phyloP scores from a whole-genome alignment of 371 early-diverging fungal species.

The Lichtheimia ornata region DNA sequence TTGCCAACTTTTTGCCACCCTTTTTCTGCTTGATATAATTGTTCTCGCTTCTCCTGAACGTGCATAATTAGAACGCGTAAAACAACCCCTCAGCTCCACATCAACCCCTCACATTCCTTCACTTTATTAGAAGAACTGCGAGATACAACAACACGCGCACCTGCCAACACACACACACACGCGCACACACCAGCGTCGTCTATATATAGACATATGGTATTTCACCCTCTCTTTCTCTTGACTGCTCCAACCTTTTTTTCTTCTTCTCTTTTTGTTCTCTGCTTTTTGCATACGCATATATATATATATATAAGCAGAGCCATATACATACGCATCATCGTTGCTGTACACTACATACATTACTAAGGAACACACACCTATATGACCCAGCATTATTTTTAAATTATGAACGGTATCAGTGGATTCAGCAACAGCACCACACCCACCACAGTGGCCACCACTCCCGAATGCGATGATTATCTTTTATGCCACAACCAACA shows the following conservation, averaged over 20 bases:
- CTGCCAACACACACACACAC: too few species aligned
- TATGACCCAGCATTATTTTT: neutral
- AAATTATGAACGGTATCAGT: neutral
- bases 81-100: neutral
- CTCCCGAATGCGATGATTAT: conserved; percentile 2
- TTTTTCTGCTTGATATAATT: too few species aligned
- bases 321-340: neutral
- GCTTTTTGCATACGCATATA: neutral
- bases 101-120: conserved; percentile 1
- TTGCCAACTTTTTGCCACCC: too few species aligned
- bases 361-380: conserved; percentile 2
- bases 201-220: conserved; percentile 2
- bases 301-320: neutral
- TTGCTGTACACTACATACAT: too few species aligned
- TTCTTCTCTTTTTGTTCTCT: neutral
- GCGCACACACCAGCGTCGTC: neutral
- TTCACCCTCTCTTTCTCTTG: neutral
- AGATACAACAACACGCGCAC: neutral
- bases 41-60: neutral
- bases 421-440: neutral
- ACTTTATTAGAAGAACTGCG: neutral
- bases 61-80: conserved; percentile 1
- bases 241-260: neutral
- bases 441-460: neutral
- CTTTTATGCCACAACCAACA: neutral